Evolutionary conservation across 192 early-diverging fungal species (phyloP).

Genomic region (Dissophora ornata): DNA sequence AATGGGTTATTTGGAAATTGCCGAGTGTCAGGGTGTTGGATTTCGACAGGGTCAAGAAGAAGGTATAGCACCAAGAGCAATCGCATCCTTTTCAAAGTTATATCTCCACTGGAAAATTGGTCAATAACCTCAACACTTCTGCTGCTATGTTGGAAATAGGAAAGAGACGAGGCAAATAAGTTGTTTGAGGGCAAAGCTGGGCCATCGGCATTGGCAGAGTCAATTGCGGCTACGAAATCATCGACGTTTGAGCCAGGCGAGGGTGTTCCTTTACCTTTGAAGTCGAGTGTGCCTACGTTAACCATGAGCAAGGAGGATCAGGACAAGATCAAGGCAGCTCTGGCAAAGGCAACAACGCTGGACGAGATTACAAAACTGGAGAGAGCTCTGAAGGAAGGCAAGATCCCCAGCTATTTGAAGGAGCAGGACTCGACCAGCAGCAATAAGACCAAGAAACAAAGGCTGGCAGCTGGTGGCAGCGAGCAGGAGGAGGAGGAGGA

Average conservation of each 20-base stretch:
- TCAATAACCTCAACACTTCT: neutral
- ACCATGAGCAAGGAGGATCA: constrained; percentile 76
- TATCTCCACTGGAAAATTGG: neutral
- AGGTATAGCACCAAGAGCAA: constrained; percentile 56
- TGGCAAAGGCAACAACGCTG: constrained; percentile 78
- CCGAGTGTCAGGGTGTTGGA: constrained; percentile 85
- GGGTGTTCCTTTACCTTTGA: constrained; percentile 60
- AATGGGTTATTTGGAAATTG: constrained; percentile 85
- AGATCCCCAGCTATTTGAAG: constrained; percentile 56
- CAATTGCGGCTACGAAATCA: constrained; percentile 72
- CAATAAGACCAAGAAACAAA: constrained; percentile 31
- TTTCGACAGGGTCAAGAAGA: constrained; percentile 80
- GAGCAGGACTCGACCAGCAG: constrained; percentile 25
- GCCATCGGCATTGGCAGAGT: constrained; percentile 70
- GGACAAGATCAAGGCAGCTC: constrained; percentile 76
- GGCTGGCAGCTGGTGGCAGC: constrained; percentile 3
- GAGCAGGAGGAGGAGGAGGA: constrained; percentile 21
- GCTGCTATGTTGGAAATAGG: constrained; percentile 58
- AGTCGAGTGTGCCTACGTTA: constrained; percentile 67
- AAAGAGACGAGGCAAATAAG: constrained; percentile 81
- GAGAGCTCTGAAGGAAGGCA: constrained; percentile 69
- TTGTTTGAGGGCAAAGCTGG: constrained; percentile 81
- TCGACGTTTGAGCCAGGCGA: constrained; percentile 93
- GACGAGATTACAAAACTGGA: constrained; percentile 82
- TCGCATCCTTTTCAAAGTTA: neutral